Conservation (phyloP, 2,329 filamentous ascomycete species). For the Colletotrichum melonis region DNA sequence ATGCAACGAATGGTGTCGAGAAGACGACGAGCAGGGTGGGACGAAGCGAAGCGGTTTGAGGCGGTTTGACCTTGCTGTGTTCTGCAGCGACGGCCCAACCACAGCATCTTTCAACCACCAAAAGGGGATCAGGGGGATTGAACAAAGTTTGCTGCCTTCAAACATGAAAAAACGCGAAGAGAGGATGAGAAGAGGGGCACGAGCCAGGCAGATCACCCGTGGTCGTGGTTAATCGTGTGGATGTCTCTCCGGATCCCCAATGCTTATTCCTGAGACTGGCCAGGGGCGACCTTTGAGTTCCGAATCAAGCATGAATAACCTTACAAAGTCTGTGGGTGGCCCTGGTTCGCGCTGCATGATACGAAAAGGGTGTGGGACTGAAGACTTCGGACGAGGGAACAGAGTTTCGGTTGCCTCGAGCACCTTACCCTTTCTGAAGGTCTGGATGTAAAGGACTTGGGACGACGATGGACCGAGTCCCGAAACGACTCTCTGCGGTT, state of each 20-base stretch:
- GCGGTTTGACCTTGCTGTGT: constrained; percentile 22
- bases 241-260: constrained; percentile 3
- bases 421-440: constrained; percentile 28
- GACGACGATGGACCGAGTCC: constrained; percentile 33
- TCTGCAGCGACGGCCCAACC: constrained; percentile 13
- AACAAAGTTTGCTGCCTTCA: constrained; percentile 23
- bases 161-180: constrained; percentile 14
- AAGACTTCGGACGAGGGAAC: constrained; percentile 26
- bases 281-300: constrained; percentile 15
- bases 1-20: constrained; percentile 15
- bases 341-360: constrained; percentile 10
- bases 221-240: background rate
- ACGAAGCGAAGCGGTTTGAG: constrained; percentile 27
- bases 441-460: constrained; percentile 32
- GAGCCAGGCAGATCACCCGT: constrained; percentile 27
- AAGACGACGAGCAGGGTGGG: constrained; percentile 6
- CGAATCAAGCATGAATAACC: constrained; percentile 30
- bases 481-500: constrained; percentile 15
- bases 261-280: constrained; percentile 20
- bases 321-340: background rate
- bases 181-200: constrained; percentile 5
- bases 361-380: constrained; percentile 2
- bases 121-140: background rate
- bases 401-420: constrained; percentile 32
- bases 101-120: background rate